Evolutionary conservation across 2,329 filamentous ascomycete genomes (phyloP).

Genomic region (Cladosporium sphaerospermum): DNA sequence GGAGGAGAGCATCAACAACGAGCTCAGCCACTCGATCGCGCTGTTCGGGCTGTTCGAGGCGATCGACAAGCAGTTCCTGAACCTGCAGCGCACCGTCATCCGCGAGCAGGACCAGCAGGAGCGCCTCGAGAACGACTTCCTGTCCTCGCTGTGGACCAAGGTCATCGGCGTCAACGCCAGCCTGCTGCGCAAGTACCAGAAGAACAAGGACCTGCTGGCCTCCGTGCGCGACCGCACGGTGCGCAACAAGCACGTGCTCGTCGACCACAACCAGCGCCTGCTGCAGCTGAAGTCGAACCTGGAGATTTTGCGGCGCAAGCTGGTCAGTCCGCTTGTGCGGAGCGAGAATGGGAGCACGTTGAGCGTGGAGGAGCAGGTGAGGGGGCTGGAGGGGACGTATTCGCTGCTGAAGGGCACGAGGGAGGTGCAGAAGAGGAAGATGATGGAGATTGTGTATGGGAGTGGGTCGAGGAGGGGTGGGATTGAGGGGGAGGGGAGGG

Average conservation of each 20-base stretch:
- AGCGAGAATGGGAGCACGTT: slow-evolving; percentile 62
- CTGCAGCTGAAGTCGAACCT: slow-evolving; percentile 79
- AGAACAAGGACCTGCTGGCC: slow-evolving; percentile 72
- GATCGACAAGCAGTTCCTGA: slow-evolving; percentile 85
- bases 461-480: slow-evolving; percentile 21
- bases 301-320: slow-evolving; percentile 73
- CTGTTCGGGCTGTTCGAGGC: slow-evolving; percentile 87
- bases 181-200: slow-evolving; percentile 82
- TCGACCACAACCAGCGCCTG: slow-evolving; percentile 80
- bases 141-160: slow-evolving; percentile 78
- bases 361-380: slow-evolving; percentile 78
- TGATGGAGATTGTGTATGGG: slow-evolving; percentile 30
- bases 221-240: slow-evolving; percentile 78
- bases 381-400: slow-evolving; percentile 72
- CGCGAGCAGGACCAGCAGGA: slow-evolving; percentile 80
- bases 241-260: slow-evolving; percentile 76
- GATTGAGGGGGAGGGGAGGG: slow-evolving; percentile 8
- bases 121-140: slow-evolving; percentile 69
- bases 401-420: slow-evolving; percentile 69
- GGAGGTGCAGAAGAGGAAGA: slow-evolving; percentile 54
- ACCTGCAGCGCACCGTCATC: slow-evolving; percentile 76
- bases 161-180: slow-evolving; percentile 70
- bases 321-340: slow-evolving; percentile 77
- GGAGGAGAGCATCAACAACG: slow-evolving; percentile 80
- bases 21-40: slow-evolving; percentile 71